Evolutionary conservation across 1,284 basidiomycete species (phyloP).

Genomic region (Ceratobasidium sp.): DNA sequence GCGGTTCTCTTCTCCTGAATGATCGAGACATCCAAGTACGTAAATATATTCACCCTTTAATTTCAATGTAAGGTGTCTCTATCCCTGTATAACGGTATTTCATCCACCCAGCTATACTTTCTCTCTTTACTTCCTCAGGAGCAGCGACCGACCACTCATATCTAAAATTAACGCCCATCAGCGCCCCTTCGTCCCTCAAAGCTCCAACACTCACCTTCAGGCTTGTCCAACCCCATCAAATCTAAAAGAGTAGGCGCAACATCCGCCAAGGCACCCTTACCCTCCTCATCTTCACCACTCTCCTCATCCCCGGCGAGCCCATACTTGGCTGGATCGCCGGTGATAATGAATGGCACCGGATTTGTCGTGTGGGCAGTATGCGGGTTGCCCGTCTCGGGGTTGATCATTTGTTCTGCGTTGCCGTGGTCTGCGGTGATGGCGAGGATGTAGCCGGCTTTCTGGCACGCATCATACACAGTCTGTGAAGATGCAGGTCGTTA

Average conservation of each 20-base stretch:
- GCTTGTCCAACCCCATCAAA: slow-evolving; percentile 74
- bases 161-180: slow-evolving; percentile 57
- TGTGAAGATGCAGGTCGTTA: background rate
- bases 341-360: slow-evolving; percentile 83
- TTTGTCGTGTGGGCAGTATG: slow-evolving; percentile 90
- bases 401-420: slow-evolving; percentile 92
- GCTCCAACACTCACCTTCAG: slow-evolving; percentile 63
- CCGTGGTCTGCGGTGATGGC: slow-evolving; percentile 93
- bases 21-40: background rate
- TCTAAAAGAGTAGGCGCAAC: slow-evolving; percentile 88
- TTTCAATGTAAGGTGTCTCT: slow-evolving; percentile 3
- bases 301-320: slow-evolving; percentile 61
- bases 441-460: slow-evolving; percentile 86
- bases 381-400: slow-evolving; percentile 82
- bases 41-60: slow-evolving; percentile 3
- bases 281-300: slow-evolving; percentile 64
- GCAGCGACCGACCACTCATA: slow-evolving; percentile 69
- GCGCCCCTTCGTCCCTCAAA: background rate
- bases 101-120: background rate
- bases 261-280: slow-evolving; percentile 82
- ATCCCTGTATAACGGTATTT: background rate
- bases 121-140: slow-evolving; percentile 57
- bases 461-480: slow-evolving; percentile 84
- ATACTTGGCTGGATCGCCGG: slow-evolving; percentile 67
- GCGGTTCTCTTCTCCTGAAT: background rate